These are phyloP conservation scores for Paramecium primaurelia DNA, from an alignment of 73 alveolate species.

Conservation along the genomic window DNA sequence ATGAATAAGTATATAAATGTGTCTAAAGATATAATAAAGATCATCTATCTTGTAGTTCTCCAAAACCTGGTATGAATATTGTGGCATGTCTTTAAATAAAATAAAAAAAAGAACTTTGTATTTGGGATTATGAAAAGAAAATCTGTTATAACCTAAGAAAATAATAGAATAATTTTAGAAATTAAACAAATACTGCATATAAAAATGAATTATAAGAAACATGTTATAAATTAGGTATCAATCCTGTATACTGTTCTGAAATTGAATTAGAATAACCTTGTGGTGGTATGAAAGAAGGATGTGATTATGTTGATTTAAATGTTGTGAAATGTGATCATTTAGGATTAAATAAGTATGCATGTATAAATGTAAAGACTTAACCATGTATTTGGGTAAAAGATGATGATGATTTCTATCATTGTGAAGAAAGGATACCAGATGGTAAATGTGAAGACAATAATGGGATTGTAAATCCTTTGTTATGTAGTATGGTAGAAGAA, in stretches of 20 bases:
- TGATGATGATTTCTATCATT: background rate
- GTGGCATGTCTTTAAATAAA: no score
- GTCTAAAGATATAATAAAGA: background rate
- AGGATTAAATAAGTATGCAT: background rate
- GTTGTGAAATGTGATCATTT: background rate
- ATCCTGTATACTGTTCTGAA: background rate
- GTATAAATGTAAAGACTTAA: background rate
- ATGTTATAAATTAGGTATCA: no score
- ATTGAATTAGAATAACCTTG: background rate
- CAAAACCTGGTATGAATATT: background rate
- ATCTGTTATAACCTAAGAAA: no score
- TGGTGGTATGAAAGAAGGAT: background rate
- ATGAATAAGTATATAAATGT: background rate
- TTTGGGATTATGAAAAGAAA: no score
- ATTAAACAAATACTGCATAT: background rate
- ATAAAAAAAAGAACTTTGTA: no score
- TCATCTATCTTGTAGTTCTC: background rate
- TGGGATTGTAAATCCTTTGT: background rate
- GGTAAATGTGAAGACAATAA: background rate
- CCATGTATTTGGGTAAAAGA: background rate
- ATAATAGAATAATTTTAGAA: background rate
- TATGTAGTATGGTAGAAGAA: background rate
- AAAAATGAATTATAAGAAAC: no score
- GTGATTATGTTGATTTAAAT: background rate
- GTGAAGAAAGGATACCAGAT: background rate